Conservation (phyloP, 2,329 filamentous ascomycete species). For the Sphaerulina musiva region DNA sequence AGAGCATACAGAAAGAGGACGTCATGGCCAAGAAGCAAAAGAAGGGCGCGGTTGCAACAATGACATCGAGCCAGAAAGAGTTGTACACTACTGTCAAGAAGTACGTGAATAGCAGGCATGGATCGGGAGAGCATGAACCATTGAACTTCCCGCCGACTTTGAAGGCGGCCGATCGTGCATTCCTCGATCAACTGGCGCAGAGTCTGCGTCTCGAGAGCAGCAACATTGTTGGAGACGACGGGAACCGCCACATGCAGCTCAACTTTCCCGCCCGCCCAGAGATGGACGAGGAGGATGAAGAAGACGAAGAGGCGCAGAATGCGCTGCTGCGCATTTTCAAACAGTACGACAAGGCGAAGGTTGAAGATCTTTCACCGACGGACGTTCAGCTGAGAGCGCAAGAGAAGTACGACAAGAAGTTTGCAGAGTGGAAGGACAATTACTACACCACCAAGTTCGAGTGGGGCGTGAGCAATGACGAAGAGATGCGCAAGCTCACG, state of each 20-base stretch:
- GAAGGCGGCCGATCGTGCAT: constrained; percentile 81
- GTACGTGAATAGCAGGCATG: constrained; percentile 65
- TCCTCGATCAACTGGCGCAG: constrained; percentile 78
- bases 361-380: constrained; percentile 71
- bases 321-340: constrained; percentile 81
- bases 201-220: constrained; percentile 61
- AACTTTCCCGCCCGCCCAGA: constrained; percentile 50
- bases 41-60: constrained; percentile 58
- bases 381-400: constrained; percentile 74
- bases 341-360: constrained; percentile 82
- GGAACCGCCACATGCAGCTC: constrained; percentile 60
- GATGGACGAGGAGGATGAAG: constrained; percentile 56
- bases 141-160: constrained; percentile 68
- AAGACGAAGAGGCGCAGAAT: constrained; percentile 76
- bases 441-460: constrained; percentile 90
- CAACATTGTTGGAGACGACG: constrained; percentile 57
- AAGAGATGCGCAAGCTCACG: constrained; percentile 71
- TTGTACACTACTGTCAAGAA: constrained; percentile 76
- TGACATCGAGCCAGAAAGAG: constrained; percentile 73
- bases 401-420: constrained; percentile 82
- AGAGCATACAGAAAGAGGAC: constrained; percentile 65
- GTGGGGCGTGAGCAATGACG: constrained; percentile 75
- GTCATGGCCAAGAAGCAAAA: constrained; percentile 57
- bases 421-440: constrained; percentile 85
- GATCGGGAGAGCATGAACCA: constrained; percentile 44